These are phyloP conservation scores for Venturia carpophila DNA, from an alignment of 2,329 filamentous ascomycete genomes.

Conservation along the genomic window DNA sequence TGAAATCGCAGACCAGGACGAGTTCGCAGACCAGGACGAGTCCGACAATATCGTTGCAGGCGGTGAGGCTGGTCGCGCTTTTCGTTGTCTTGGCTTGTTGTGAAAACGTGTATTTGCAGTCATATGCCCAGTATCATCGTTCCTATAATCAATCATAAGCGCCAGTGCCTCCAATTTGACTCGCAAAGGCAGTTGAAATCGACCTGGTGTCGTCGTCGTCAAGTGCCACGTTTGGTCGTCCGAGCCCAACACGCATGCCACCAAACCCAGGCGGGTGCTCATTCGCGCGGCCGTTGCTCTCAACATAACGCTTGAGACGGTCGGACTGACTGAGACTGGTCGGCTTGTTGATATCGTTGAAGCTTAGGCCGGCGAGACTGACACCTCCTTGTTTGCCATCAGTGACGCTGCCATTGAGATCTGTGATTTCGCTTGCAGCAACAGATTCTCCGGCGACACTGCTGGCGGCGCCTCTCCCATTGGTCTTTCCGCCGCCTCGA, in stretches of 20 bases:
- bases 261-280: conserved; percentile 33
- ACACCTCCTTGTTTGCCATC: conserved; percentile 80
- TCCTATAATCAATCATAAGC: conserved; percentile 48
- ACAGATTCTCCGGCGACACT: conserved; percentile 89
- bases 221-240: conserved; percentile 35
- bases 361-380: conserved; percentile 76
- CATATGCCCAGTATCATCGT: neutral
- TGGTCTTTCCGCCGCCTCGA: conserved; percentile 57
- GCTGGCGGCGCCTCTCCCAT: conserved; percentile 52
- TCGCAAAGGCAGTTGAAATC: conserved; percentile 92
- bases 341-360: conserved; percentile 62
- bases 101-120: neutral
- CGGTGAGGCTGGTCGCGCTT: neutral
- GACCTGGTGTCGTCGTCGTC: conserved; percentile 93
- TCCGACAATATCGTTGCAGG: neutral
- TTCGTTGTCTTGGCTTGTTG: neutral
- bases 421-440: conserved; percentile 82
- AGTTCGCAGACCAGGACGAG: neutral
- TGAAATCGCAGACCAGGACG: neutral
- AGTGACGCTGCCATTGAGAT: conserved; percentile 60
- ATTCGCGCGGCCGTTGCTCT: conserved; percentile 64
- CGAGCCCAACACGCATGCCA: conserved; percentile 24
- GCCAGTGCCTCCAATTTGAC: conserved; percentile 70
- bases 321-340: conserved; percentile 74
- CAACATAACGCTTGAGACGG: conserved; percentile 88